Percentiles rank a stretch among this genome's conserved stretches.
Conservation (phyloP, 1,284 basidiomycete genomes). For the Tylopilus sp. region DNA sequence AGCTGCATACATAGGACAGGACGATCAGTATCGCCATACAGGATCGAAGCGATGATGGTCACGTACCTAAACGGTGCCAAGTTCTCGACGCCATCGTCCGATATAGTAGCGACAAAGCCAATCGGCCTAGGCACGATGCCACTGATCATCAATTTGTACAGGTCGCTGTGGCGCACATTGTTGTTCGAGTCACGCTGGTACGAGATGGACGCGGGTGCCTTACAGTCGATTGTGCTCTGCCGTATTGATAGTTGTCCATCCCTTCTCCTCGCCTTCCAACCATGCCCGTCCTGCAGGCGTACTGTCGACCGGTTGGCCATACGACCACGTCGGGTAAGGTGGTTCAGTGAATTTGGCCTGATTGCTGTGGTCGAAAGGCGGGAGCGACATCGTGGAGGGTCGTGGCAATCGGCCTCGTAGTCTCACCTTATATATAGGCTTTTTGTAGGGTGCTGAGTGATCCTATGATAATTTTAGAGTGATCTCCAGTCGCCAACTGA, state of each 20-base stretch:
- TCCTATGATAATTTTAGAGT: too few species aligned
- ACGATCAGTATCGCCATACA: not conserved
- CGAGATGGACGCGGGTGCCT: constrained; percentile 11
- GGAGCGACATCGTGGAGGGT: constrained; percentile 22
- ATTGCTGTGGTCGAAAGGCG: constrained; percentile 19
- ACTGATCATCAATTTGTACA: constrained; percentile 55
- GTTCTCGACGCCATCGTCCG: constrained; percentile 53
- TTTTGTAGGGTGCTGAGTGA: not conserved
- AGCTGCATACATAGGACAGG: constrained; percentile 29
- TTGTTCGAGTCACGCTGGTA: not conserved
- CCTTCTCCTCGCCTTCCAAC: constrained; percentile 50
- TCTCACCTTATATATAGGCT: not conserved
- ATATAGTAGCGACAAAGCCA: constrained; percentile 64
- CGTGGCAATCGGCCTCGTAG: not conserved
- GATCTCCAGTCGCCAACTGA: too few species aligned
- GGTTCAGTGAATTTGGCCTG: constrained; percentile 40
- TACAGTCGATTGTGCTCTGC: constrained; percentile 47
- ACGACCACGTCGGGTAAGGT: constrained; percentile 60
- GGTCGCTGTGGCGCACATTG: constrained; percentile 10
- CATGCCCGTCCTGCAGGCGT: constrained; percentile 49
- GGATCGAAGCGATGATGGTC: not conserved
- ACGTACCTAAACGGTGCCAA: constrained; percentile 57
- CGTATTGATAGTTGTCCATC: constrained; percentile 59
- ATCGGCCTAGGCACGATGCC: constrained; percentile 67
- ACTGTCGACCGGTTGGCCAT: constrained; percentile 51